Base-by-base conservation (phyloP, 306 rosid species). In the Begonia peltatifolia region DNA sequence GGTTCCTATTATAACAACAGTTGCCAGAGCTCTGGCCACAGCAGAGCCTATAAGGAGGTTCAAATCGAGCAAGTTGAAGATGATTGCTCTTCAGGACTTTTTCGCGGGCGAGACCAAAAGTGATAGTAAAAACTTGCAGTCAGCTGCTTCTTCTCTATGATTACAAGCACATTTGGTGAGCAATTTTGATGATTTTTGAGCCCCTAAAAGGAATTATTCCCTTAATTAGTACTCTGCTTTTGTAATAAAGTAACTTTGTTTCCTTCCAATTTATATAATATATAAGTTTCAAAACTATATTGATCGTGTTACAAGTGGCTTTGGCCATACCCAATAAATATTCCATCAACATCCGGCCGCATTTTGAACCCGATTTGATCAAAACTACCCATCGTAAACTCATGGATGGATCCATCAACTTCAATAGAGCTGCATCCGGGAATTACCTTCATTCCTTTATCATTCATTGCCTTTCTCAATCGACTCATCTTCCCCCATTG, bases 81-180 rank as follows among this genome's bases (percentile, higher is more conserved):
- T 86, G 99, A 79, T 84, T n/a, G 93, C 99, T 51, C 87, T 92
- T 64, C 99, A 86, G 73, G 96, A 92, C 71, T 87, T 79, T 73
- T 57, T 75, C 35, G 58, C 58, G 53, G 58, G 59, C 7, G 81
- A 76, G 56, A 6, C 16, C 18, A 59, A 67, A 50, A 57, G 66
- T 16, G 81, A 46, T 56, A 42, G 50, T 25, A 64, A 60, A 50
- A 55, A 63, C 43, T 68, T 80, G 77, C 79, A 38, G 65, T 63
- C 80, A 30, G 62, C 65, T 23, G 55, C 73, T 48, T 49, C 69
- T 61, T 12, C 62, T 68, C 50, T 68, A 38, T 62, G 38, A 62
- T 58, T 52, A 44, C 6, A 44, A 13, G 47, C 47, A 44, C 47
- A 44, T 44, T 44, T 10, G 47, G 47, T 44, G 6, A 11, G 47